Evolutionary conservation across 768 basidiomycete genomes (phyloP).

Genomic region (Serendipita sp.): DNA sequence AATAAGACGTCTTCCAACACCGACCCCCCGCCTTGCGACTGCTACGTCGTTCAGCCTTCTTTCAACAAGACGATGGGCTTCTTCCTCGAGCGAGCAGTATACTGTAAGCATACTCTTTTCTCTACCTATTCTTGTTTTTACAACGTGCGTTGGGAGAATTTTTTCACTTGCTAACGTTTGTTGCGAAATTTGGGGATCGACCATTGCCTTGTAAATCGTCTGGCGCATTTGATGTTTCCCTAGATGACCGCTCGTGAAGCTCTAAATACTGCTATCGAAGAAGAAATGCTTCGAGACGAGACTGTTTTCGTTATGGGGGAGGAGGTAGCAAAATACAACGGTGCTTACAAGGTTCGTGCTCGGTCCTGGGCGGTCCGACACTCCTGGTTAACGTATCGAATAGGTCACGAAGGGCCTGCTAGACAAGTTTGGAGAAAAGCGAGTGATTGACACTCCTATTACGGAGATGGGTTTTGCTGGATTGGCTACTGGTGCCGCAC

Average conservation of each 20-base stretch:
- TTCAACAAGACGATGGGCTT: not conserved
- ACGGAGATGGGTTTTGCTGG: slow-evolving; percentile 99
- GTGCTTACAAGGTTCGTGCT: slow-evolving; percentile 71
- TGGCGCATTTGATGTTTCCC: not conserved
- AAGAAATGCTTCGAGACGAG: slow-evolving; percentile 96
- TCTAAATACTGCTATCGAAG: slow-evolving; percentile 95
- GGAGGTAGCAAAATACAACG: slow-evolving; percentile 97
- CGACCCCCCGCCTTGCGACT: not conserved
- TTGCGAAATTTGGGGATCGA: not conserved
- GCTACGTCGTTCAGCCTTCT: not conserved
- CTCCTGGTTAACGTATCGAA: slow-evolving; percentile 9
- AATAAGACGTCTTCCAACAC: not conserved
- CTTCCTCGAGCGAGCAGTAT: not conserved
- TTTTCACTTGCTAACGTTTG: not conserved
- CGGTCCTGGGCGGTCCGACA: not conserved
- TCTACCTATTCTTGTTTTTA: not conserved
- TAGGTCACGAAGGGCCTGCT: slow-evolving; percentile 96
- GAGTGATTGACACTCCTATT: slow-evolving; percentile 92
- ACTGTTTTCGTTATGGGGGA: slow-evolving; percentile 91
- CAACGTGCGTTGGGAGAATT: not conserved
- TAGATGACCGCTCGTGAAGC: slow-evolving; percentile 98
- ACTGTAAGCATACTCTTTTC: not conserved
- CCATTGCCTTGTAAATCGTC: not conserved
- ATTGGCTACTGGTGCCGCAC: slow-evolving; percentile 83
- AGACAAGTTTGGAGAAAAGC: slow-evolving; percentile 98